A percentile compares a stretch with the other conserved stretches of the same genome.
Evolutionary conservation across 2,329 filamentous ascomycete species (phyloP).

Genomic region (Clonostachys byssicola): DNA sequence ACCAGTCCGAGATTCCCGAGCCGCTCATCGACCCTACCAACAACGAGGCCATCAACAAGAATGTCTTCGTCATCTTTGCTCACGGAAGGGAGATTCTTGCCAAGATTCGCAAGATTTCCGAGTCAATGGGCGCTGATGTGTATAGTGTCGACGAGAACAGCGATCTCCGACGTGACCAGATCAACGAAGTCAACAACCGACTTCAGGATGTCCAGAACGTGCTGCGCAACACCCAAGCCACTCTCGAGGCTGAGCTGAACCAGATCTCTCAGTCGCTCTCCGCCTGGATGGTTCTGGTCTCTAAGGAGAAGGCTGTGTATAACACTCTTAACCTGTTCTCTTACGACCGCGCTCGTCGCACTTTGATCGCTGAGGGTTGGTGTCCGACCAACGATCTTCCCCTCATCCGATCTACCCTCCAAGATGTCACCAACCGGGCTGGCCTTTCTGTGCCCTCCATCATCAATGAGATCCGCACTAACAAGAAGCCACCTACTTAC

Average conservation of each 20-base stretch:
- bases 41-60: conserved; percentile 93
- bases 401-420: conserved; percentile 86
- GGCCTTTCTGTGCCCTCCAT: conserved; percentile 97
- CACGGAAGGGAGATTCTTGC: conserved; percentile 97
- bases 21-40: conserved; percentile 85
- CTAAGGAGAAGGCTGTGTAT: conserved; percentile 98
- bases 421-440: conserved; percentile 94
- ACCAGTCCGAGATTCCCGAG: conserved; percentile 97
- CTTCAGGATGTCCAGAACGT: conserved; percentile 90
- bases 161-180: conserved; percentile 90
- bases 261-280: conserved; percentile 91
- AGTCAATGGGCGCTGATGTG: conserved; percentile 91
- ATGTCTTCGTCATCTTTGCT: conserved; percentile 98
- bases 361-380: conserved; percentile 96
- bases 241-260: conserved; percentile 85
- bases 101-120: conserved; percentile 98
- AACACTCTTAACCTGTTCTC: conserved; percentile 94
- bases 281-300: conserved; percentile 95
- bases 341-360: conserved; percentile 92
- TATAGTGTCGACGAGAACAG: conserved; percentile 98
- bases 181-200: conserved; percentile 94
- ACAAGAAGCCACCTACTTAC: conserved; percentile 95
- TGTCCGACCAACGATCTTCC: conserved; percentile 87
- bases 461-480: conserved; percentile 95
- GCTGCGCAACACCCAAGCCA: conserved; percentile 89